These are phyloP conservation scores for Penicillium sp. DNA, from an alignment of 2,329 filamentous ascomycete genomes.

Conservation along the genomic window DNA sequence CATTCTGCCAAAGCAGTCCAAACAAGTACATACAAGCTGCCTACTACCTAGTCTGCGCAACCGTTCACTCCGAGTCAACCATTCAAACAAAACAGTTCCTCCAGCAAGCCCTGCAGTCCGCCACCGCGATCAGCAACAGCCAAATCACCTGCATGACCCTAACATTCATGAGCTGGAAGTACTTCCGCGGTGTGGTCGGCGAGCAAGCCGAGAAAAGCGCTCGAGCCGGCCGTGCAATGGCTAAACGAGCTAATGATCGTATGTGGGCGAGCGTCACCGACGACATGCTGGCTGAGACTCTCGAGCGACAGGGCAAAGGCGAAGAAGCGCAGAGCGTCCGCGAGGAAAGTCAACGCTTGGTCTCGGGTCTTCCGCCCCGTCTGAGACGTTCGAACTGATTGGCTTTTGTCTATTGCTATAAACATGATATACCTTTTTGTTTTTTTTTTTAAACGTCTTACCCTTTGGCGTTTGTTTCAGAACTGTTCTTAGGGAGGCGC, in stretches of 20 bases:
- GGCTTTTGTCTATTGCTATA: neutral
- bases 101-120: constrained; percentile 67
- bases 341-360: constrained; percentile 45
- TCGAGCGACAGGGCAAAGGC: constrained; percentile 67
- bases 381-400: constrained; percentile 30
- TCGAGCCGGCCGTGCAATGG: constrained; percentile 65
- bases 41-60: constrained; percentile 72
- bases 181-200: constrained; percentile 79
- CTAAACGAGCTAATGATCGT: constrained; percentile 66
- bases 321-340: constrained; percentile 49
- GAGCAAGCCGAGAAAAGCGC: constrained; percentile 77
- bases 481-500: constrained; percentile 13
- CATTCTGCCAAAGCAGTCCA: constrained; percentile 65
- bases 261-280: constrained; percentile 79
- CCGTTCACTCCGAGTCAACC: constrained; percentile 65
- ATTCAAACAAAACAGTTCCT: constrained; percentile 77
- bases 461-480: neutral
- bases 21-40: constrained; percentile 75
- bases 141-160: constrained; percentile 81
- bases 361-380: constrained; percentile 38
- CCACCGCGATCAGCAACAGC: constrained; percentile 68
- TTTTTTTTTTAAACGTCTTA: neutral
- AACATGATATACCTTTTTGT: constrained; percentile 5
- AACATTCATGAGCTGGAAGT: constrained; percentile 77
- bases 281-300: constrained; percentile 72